Evolutionary conservation across 257 asterid species (phyloP).

Genomic region (Solanum bulbocastanum): DNA sequence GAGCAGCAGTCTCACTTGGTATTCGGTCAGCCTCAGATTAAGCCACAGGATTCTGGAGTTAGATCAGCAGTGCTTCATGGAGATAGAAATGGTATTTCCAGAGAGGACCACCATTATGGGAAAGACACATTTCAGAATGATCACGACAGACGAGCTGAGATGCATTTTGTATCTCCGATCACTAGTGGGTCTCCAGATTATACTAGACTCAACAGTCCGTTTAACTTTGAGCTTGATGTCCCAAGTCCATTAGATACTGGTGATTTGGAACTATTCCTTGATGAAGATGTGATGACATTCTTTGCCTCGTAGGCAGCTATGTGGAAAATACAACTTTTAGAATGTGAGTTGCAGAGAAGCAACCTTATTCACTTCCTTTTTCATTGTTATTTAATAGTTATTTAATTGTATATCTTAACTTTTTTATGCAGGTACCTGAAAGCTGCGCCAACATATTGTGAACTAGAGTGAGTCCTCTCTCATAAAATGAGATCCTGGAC

Average conservation of each 20-base stretch:
- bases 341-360: not conserved
- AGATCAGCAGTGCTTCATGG: slow-evolving; percentile 4
- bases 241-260: not conserved
- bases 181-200: not conserved
- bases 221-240: slow-evolving; percentile 1
- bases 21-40: slow-evolving; percentile 22
- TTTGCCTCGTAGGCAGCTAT: not conserved
- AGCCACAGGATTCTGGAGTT: slow-evolving; percentile 15
- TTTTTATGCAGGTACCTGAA: not conserved
- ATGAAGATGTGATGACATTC: slow-evolving; percentile 3
- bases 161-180: slow-evolving; percentile 9
- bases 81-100: slow-evolving; percentile 6
- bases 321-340: not conserved
- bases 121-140: slow-evolving; percentile 15
- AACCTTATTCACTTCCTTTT: not conserved
- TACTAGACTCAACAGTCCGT: not conserved
- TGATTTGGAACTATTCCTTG: slow-evolving; percentile 3
- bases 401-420: not conserved
- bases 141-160: slow-evolving; percentile 12
- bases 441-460: not conserved
- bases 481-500: not conserved
- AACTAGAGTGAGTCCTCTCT: not conserved
- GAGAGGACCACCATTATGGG: slow-evolving; percentile 10
- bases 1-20: slow-evolving; percentile 22
- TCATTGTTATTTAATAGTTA: not conserved